Conservation (phyloP, 768 basidiomycete genomes). For the Tricholoma bakamatsutake region DNA sequence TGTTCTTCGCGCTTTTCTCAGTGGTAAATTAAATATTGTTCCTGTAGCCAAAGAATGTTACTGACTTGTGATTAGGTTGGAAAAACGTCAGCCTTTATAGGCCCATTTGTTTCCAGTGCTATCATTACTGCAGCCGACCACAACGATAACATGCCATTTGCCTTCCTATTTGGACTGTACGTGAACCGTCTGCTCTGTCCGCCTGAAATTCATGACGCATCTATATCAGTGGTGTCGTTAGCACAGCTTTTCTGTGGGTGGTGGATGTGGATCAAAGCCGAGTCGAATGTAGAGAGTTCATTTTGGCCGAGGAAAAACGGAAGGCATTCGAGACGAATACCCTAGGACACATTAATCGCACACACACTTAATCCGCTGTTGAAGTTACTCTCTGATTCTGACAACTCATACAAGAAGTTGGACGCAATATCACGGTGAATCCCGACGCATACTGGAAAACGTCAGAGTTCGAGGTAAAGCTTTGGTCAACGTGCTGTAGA, state of each 20-base stretch:
- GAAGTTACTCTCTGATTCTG: too few relatives aligned
- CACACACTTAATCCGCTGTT: background rate
- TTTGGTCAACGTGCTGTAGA: too few relatives aligned
- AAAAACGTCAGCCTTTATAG: conserved; percentile 74
- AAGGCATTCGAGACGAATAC: conserved; percentile 4
- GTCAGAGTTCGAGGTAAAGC: too few relatives aligned
- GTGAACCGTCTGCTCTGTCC: conserved; percentile 18
- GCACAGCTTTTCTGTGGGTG: conserved; percentile 54
- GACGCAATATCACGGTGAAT: too few relatives aligned
- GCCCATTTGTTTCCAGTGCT: conserved; percentile 68
- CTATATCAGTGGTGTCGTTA: conserved; percentile 38
- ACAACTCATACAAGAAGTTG: too few relatives aligned
- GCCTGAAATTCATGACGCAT: background rate
- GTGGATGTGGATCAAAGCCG: conserved; percentile 63
- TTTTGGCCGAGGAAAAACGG: conserved; percentile 19
- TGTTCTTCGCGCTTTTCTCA: conserved; percentile 72
- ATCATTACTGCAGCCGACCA: conserved; percentile 63
- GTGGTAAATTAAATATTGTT: conserved; percentile 35
- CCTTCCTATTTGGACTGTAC: conserved; percentile 65
- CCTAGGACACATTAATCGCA: background rate
- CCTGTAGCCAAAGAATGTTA: background rate
- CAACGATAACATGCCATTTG: conserved; percentile 73
- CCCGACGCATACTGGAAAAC: too few relatives aligned
- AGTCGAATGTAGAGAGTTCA: conserved; percentile 55
- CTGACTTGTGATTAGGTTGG: conserved; percentile 41